These are phyloP conservation scores for Sarocladium strictum DNA, from an alignment of 2,329 filamentous ascomycete genomes.

Conservation along the genomic window DNA sequence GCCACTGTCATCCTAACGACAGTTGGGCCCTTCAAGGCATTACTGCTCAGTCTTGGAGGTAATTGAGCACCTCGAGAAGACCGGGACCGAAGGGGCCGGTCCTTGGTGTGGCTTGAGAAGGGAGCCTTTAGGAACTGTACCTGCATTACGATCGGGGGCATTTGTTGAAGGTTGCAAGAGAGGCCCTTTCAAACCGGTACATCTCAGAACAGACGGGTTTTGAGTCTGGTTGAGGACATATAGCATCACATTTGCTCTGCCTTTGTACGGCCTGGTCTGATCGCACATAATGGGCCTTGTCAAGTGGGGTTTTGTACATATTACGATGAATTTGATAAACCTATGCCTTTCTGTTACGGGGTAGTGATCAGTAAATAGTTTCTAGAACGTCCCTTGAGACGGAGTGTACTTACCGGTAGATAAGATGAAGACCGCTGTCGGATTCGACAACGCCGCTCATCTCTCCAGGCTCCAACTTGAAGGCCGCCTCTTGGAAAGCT, in stretches of 20 bases:
- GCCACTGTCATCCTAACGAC: slow-evolving; percentile 50
- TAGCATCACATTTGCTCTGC: too few relatives aligned
- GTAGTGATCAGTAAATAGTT: background rate
- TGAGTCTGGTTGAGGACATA: too few relatives aligned
- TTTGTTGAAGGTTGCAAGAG: too few relatives aligned
- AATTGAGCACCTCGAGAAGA: background rate
- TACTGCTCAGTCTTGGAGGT: slow-evolving; percentile 27
- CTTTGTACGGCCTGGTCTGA: too few relatives aligned
- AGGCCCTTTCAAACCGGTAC: too few relatives aligned
- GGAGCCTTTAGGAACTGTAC: too few relatives aligned
- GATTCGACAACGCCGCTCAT: slow-evolving; percentile 86
- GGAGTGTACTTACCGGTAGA: slow-evolving; percentile 65
- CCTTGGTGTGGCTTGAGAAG: too few relatives aligned
- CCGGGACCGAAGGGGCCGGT: background rate
- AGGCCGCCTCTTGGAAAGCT: slow-evolving; percentile 95
- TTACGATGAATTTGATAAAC: background rate
- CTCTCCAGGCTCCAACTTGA: slow-evolving; percentile 79
- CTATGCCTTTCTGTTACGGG: background rate
- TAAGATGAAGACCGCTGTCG: slow-evolving; percentile 89
- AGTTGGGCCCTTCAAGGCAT: slow-evolving; percentile 36
- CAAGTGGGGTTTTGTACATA: too few relatives aligned
- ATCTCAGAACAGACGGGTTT: too few relatives aligned
- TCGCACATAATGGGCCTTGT: too few relatives aligned
- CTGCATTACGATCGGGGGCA: too few relatives aligned
- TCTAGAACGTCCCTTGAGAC: background rate